phyloP scores from a whole-genome alignment of 176 grass and related monocot genomes.

The Themeda triandra region DNA sequence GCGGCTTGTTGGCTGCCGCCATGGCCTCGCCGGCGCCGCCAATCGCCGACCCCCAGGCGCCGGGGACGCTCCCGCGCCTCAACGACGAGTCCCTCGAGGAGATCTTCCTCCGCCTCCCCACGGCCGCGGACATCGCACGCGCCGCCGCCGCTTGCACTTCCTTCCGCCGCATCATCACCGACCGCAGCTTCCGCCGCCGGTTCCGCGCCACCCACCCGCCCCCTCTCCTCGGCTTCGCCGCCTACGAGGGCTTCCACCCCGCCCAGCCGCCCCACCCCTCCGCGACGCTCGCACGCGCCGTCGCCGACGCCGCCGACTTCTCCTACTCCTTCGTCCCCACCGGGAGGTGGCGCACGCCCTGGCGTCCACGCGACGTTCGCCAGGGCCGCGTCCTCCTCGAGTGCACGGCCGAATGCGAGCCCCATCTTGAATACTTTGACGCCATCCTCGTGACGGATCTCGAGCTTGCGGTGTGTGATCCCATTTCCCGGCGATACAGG shows the following conservation, averaged over 20 bases:
- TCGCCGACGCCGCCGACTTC: conserved; percentile 20
- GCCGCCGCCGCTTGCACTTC: background rate
- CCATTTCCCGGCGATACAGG: background rate
- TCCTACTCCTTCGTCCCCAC: conserved; percentile 21
- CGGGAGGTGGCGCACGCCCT: background rate
- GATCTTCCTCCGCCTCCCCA: conserved; percentile 29
- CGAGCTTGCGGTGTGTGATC: background rate
- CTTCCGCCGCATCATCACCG: background rate
- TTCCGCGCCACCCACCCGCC: background rate
- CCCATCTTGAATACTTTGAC: background rate
- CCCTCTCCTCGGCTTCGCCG: conserved; percentile 3
- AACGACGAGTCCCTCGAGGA: conserved; percentile 8
- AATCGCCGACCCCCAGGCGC: background rate
- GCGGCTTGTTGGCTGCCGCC: background rate
- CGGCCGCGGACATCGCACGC: background rate
- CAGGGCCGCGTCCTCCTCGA: conserved; percentile 26
- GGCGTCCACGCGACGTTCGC: background rate
- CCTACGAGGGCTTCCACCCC: background rate
- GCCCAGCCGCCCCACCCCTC: conserved; percentile 23
- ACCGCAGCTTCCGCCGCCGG: conserved; percentile 9
- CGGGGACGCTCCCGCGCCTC: background rate
- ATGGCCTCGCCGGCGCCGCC: conserved; percentile 3
- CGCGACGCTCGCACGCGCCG: conserved; percentile 5
- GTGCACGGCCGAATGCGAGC: too few species aligned
- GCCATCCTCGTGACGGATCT: background rate